Base-by-base conservation (phyloP, 495 filamentous ascomycete genomes). In the Glonium stellatum region DNA sequence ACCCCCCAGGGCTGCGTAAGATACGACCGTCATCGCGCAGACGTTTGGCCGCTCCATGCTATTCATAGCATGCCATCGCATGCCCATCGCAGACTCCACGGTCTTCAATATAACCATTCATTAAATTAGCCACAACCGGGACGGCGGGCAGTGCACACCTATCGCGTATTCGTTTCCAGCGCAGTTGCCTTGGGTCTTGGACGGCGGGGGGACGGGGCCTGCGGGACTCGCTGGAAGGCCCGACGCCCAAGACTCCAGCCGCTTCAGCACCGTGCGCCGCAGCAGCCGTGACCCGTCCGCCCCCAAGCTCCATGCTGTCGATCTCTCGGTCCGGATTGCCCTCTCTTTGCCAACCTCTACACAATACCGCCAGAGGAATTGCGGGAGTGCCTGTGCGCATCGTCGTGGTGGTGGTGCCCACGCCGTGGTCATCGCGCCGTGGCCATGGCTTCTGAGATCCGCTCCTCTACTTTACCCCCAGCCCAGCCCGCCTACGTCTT, bases 401-500 rank as follows among this genome's bases (percentile, higher is more conserved):
- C 2, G 42, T 22, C 3, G 15, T 47, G 15, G 42, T 9, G n/a
- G 42, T 22, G 21, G 15, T 47, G 15, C 42, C 42, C 42, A 5
- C 42, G 42, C 21, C 25, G 22, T 55, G 52, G 6, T 37, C 31
- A 55, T 19, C 41, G n/a, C 39, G 35, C 44, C 36, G 58, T 65
- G 59, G 25, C 59, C 37, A 47, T 48, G 48, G 48, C 18, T 25
- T 23, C 48, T 8, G 42, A 62, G 23, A 41, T 71, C 70, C 62
- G 65, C 68, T 34, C 53, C 58, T 60, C 70, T 5, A 51, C 59
- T n/a, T 65, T 77, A 19, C 71, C 79, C 52, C 83, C 84, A 34
- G 80, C 86, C 31, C 87, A 89, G 63, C 92, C 92, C 51, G 79
- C 81, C 53, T 92, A 93, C 69, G 84, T 97, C 51, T 81, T 98